Evolutionary conservation across 495 filamentous ascomycete genomes (phyloP), one percentile per base, ranked within the genome.

Genomic region (Oidiodendron maius): DNA sequence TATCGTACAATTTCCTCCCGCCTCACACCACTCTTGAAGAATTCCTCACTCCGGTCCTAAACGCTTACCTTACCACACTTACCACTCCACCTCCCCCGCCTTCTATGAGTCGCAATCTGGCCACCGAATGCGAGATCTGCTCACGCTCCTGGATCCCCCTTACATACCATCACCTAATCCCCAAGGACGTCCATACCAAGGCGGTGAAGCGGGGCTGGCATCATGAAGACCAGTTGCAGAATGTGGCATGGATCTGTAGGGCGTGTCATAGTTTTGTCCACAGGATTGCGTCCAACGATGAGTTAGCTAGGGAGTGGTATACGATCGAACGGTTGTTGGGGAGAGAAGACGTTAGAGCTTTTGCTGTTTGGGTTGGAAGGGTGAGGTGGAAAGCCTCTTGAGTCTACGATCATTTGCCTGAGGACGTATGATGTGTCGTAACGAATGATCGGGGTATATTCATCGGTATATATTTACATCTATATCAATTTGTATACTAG

Each of bases 221-320:
- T 71, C 73, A 76, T 13, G 79, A 81, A 52, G 82, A 42, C 16
- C 40, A 22, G 22, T 56, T 91, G 65, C 78, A 86, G 61, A 88
- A 77, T 61, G 88, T 94, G 21, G 89, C 89, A 23, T 95, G 88
- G 88, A 63, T 95, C 57, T 95, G 89, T 69, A 75, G 89, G 17
- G 86, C 89, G 13, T 95, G 89, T 58, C 89, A 95, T 74, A 76
- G 74, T 25, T 89, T 89, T 61, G 87, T 95, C 63, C 89, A 95
- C 74, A 64, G 77, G 26, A 76, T 87, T 57, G 82, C 80, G 12
- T 69, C 65, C 3, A 89, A 91, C 61, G 89, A 95, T 74, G 87
- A 87, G 59, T 64, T 95, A 55, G 88, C 87, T 11, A 71, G 73
- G 60, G 69, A 82, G 63, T 91, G 69, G 64, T 89, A 77, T 67